Evolutionary conservation across 345 rosid genomes (phyloP).

Genomic region (Brassica rapa): DNA sequence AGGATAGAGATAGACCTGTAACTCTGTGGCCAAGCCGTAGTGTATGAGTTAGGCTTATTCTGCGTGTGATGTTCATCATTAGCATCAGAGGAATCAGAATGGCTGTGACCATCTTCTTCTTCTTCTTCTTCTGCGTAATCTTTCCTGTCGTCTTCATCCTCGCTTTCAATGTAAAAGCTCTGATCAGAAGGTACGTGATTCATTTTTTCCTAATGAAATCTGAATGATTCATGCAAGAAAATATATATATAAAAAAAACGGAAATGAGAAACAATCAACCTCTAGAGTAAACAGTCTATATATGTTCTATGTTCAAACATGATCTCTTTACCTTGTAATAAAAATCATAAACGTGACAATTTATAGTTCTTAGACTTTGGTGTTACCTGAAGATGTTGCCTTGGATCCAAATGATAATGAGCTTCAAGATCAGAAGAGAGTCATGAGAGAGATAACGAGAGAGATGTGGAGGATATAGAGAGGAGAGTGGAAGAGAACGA

Average conservation of each 20-base stretch:
- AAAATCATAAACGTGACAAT: constrained; percentile 10
- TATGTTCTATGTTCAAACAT: constrained; percentile 19
- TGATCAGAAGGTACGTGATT: constrained; percentile 86
- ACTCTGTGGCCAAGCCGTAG: constrained; percentile 93
- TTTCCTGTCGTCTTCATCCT: constrained; percentile 74
- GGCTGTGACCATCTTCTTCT: constrained; percentile 45
- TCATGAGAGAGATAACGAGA: not conserved
- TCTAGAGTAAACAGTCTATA: constrained; percentile 27
- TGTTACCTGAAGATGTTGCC: constrained; percentile 28
- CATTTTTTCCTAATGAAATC: constrained; percentile 46
- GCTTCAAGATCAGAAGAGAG: constrained; percentile 9
- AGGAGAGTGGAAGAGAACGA: constrained; percentile 1
- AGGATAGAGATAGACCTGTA: constrained; percentile 57
- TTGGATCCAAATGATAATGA: constrained; percentile 10
- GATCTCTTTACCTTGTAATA: not conserved
- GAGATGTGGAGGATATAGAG: not conserved
- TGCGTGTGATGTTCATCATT: constrained; percentile 49
- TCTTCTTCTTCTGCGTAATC: constrained; percentile 21
- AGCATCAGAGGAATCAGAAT: constrained; percentile 63
- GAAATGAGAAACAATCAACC: constrained; percentile 16
- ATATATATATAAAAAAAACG: not conserved
- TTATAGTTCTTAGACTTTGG: not conserved
- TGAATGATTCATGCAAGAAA: not conserved
- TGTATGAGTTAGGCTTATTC: constrained; percentile 60
- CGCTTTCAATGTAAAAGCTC: constrained; percentile 85